Base-by-base conservation (phyloP, 805 yeast genomes). In the Hanseniaspora hatyaiensis region DNA sequence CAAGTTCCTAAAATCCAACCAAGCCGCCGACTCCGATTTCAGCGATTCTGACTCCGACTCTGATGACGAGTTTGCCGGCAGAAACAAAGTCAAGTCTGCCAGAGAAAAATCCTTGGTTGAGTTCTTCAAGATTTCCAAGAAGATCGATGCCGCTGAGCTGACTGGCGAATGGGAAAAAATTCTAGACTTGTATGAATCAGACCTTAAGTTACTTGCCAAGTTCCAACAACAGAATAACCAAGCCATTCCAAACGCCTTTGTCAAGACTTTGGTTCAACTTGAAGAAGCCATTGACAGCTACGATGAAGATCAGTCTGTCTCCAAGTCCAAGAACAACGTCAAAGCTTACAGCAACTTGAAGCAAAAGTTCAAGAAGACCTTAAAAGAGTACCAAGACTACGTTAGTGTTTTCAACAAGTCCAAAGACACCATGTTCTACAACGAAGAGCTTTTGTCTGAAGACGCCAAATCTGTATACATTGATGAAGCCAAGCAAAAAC, bases 41-140 rank as follows among this genome's bases (percentile, higher is more conserved):
- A 37, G 42, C 29, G 63, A 65, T 34, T 67, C 65, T 32, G 66
- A 66, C 8, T 72, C 67, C 20, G 68, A 66, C 37, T 77, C 73
- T 45, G 73, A 74, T 49, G 68, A 65, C 33, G 65, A 66, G 8
- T 73, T 67, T 24, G 89, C 81, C 50, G 83, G 80, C 59, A 81
- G 78, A 62, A 82, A 80, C 55, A 86, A 87, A 34, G 95, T 89
- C 56, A 88, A 85, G 68, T 79, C 92, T 50, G 95, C 96, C 47
- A 85, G 82, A 67, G 97, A 88, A 54, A 92, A 89, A 70, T 72
- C 87, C 52, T 64, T 87, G 56, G 96, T 87, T 61, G 98, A 92
- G 64, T 74, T 92, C 68, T 79, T 75, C 56, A 70, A 71, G 22
- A 65, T 75, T 29, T 74, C 80, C 55, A 80, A 77, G 58, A 72